These are phyloP conservation scores for Fusarium secorum DNA, from an alignment of 2,329 filamentous ascomycete species.

Conservation along the genomic window DNA sequence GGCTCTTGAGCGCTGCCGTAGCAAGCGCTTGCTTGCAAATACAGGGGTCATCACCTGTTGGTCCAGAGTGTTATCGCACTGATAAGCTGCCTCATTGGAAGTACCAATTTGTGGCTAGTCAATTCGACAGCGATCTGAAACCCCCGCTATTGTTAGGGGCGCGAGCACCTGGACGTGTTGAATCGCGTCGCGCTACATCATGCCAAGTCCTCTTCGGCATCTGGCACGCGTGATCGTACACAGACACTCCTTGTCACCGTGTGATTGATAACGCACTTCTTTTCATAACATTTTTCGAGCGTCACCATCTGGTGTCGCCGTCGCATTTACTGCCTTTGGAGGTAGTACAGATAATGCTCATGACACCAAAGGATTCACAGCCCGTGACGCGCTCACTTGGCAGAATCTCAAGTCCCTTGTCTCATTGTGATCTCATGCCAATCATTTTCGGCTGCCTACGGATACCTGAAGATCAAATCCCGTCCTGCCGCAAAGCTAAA, in stretches of 20 bases:
- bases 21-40: no score
- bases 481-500: neutral
- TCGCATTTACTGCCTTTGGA: no score
- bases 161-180: neutral
- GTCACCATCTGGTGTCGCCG: neutral
- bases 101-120: neutral
- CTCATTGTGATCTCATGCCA: neutral
- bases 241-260: neutral
- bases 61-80: neutral
- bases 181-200: neutral
- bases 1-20: neutral
- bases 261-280: neutral
- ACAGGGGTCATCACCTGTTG: neutral
- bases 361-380: neutral
- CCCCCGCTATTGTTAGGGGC: neutral
- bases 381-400: neutral
- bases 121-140: neutral
- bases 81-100: neutral
- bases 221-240: neutral
- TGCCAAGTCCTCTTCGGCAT: neutral
- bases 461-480: neutral
- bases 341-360: neutral
- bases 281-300: accelerated
- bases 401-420: neutral
- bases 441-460: neutral